These are phyloP conservation scores for Panaeolus papilionaceus DNA, from an alignment of 768 basidiomycete species.

Conservation along the genomic window DNA sequence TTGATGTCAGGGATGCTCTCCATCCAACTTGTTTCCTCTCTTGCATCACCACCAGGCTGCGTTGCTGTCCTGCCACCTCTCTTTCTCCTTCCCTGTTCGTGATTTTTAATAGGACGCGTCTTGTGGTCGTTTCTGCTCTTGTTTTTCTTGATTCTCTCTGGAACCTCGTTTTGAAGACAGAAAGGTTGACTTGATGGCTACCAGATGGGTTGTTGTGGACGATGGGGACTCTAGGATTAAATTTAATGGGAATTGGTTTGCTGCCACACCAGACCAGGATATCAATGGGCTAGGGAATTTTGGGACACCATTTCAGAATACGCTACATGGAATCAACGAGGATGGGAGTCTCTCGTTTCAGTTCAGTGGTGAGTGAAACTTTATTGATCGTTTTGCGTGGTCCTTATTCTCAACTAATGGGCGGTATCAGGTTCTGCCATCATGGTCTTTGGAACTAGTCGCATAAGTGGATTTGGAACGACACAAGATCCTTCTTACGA, in stretches of 20 bases:
- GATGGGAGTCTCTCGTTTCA: constrained; percentile 27
- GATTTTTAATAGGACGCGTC: not conserved
- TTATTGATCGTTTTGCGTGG: not conserved
- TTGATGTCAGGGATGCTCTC: constrained; percentile 2
- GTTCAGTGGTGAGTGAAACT: constrained; percentile 30
- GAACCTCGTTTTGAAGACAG: not conserved
- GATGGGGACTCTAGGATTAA: constrained; percentile 26
- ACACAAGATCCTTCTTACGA: constrained; percentile 16
- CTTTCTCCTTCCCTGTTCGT: not conserved
- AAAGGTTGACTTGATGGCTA: not conserved
- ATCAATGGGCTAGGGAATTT: constrained; percentile 31
- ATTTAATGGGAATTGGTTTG: constrained; percentile 36
- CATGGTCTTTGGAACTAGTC: constrained; percentile 8
- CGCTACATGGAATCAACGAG: constrained; percentile 31
- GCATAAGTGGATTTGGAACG: constrained; percentile 4
- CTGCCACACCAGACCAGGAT: constrained; percentile 26
- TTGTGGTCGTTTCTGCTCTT: not conserved
- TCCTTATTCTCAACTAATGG: not conserved
- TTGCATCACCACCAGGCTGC: not conserved
- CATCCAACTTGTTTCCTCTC: not conserved
- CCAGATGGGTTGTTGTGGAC: constrained; percentile 28
- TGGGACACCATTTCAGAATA: constrained; percentile 34
- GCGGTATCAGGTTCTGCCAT: constrained; percentile 4
- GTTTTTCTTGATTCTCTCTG: not conserved
- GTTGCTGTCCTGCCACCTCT: not conserved